These are phyloP conservation scores for Elsinoe perseae DNA, from an alignment of 2,329 filamentous ascomycete species.

Conservation along the genomic window DNA sequence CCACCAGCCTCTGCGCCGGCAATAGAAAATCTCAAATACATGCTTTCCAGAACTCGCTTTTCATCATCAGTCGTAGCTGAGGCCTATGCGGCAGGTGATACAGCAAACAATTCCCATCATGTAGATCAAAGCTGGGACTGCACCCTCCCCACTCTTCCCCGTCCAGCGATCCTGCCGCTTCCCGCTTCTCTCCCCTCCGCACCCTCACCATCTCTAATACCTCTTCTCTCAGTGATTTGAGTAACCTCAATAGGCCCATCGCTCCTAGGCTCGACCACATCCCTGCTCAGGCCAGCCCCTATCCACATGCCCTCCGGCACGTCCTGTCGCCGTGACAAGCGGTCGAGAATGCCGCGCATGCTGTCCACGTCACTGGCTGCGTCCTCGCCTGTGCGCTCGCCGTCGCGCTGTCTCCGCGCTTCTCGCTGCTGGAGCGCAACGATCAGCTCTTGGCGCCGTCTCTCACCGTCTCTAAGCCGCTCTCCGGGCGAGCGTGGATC, in stretches of 20 bases:
- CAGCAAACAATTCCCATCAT: not conserved
- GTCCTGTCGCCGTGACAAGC: constrained; percentile 61
- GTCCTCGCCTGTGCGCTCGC: constrained; percentile 12
- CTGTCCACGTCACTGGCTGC: constrained; percentile 43
- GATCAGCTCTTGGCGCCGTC: constrained; percentile 22
- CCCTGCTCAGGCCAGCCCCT: constrained; percentile 33
- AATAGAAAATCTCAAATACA: not conserved
- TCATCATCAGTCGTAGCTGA: constrained; percentile 5
- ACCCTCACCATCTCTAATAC: not conserved
- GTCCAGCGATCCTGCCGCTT: not conserved
- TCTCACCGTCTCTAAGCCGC: constrained; percentile 19
- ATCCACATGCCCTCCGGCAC: constrained; percentile 78
- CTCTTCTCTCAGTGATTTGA: not conserved
- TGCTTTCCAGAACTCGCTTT: not conserved
- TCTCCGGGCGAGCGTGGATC: constrained; percentile 2
- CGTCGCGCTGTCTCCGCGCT: constrained; percentile 23
- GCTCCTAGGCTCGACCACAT: constrained; percentile 1
- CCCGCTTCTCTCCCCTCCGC: not conserved
- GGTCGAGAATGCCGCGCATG: constrained; percentile 65
- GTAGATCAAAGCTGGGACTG: not conserved
- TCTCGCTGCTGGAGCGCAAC: constrained; percentile 1
- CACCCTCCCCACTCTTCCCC: not conserved
- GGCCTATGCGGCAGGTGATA: not conserved
- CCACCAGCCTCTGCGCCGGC: not conserved
- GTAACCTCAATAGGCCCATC: not conserved